Evolutionary conservation across 2,329 filamentous ascomycete species (phyloP).

Genomic region (Colletotrichum scovillei): DNA sequence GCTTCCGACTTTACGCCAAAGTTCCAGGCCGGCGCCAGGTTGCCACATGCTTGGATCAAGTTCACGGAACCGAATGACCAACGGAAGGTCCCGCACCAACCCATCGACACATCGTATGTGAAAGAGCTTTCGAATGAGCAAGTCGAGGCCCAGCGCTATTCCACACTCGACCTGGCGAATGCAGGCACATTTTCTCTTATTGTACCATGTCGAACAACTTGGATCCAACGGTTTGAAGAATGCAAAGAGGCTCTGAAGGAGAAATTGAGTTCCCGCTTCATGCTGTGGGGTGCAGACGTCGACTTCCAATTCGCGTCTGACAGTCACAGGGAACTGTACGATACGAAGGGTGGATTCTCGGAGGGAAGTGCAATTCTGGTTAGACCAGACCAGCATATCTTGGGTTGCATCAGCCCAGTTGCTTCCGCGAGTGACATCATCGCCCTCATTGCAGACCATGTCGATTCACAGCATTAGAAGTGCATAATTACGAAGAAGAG

Average conservation of each 20-base stretch:
- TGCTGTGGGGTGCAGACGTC: neutral
- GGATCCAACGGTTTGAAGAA: neutral
- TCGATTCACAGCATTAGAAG: neutral
- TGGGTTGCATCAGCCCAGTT: conserved; percentile 33
- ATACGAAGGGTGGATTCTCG: conserved; percentile 39
- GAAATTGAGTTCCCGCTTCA: neutral
- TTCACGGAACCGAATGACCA: neutral
- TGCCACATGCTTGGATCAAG: conserved; percentile 54
- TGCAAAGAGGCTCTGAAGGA: neutral
- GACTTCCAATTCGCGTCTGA: conserved; percentile 11
- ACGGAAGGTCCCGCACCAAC: conserved; percentile 20
- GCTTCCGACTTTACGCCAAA: conserved; percentile 50
- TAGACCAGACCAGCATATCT: conserved; percentile 53
- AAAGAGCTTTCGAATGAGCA: conserved; percentile 43
- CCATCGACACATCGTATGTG: conserved; percentile 49
- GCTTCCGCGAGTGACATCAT: neutral
- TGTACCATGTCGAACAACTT: neutral
- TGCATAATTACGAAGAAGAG: neutral
- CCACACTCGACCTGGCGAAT: conserved; percentile 48
- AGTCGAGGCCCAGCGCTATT: conserved; percentile 43
- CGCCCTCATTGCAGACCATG: neutral
- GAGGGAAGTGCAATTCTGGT: conserved; percentile 44
- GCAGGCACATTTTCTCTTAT: conserved; percentile 8
- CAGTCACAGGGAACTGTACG: conserved; percentile 29
- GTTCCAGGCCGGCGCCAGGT: conserved; percentile 50